Evolutionary conservation across 495 filamentous ascomycete species (phyloP), one percentile per base, ranked within the genome.

Genomic region (Neurospora tetrasperma): DNA sequence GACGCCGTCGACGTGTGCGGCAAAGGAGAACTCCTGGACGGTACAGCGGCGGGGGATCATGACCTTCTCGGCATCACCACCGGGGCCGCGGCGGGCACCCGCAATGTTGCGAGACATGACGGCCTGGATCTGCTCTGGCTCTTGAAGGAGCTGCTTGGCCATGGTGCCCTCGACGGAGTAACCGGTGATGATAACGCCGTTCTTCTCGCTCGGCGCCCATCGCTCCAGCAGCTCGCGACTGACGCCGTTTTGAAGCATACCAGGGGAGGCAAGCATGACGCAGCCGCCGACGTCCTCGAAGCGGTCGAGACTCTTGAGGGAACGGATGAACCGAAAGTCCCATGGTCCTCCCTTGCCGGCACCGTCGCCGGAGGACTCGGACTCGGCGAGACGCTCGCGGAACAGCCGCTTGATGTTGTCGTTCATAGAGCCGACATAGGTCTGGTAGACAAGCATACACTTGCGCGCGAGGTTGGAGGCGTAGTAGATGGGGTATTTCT

Each of bases 361-460:
- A 5, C 84, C 84, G 71, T 92, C 90, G 14, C 89, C 89, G 27
- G 88, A 87, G 3, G 89, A 89, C 81, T 96, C 94, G 46, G 93
- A 92, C 81, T 97, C 93, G 5, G 91, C 92, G 89, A 94, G 92
- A 39, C 92, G 88, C 78, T 95, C 91, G 23, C 92, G 86, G 83
- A 96, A 97, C 9, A 96, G 86, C 3, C 92, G 88, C 78, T 97
- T 97, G 82, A 99, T 98, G 76, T 97, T 98, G 79, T 97, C 95
- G 79, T 99, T 99, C 96, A 99, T 99, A 38, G 94, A 92, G 71
- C 92, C 91, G 73, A 97, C 92, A 78, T 98, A 98, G 2, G 96
- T 99, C 81, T 98, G 95, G 78, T 99, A 99, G 7, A 99, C 94
- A 20, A 97, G 88, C 96, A 99, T 99, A 79, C 96, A 99, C 80